These are phyloP conservation scores for Onygenales sp. DNA, from an alignment of 2,329 filamentous ascomycete genomes.

Conservation along the genomic window DNA sequence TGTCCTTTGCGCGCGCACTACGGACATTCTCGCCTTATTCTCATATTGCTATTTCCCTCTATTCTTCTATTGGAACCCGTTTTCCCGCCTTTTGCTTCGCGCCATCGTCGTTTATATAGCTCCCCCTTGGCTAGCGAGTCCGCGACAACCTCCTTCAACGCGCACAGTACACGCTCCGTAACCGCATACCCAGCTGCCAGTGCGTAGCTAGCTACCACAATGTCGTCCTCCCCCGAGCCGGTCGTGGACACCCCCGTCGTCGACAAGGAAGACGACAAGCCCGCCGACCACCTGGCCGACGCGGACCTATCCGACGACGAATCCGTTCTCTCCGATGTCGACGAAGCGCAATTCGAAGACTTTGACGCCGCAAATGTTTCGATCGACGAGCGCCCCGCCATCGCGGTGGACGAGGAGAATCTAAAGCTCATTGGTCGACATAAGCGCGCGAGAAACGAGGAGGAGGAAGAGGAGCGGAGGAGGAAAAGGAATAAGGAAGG, in stretches of 20 bases:
- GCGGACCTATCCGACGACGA: slow-evolving; percentile 48
- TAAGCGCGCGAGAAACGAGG: slow-evolving; percentile 55
- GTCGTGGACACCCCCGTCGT: slow-evolving; percentile 7
- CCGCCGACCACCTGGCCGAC: slow-evolving; percentile 21
- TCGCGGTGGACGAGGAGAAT: slow-evolving; percentile 53
- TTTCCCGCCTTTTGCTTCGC: not conserved
- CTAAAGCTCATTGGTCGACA: slow-evolving; percentile 52
- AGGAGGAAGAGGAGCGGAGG: slow-evolving; percentile 53
- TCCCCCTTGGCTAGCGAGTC: too few relatives aligned
- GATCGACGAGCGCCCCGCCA: slow-evolving; percentile 49
- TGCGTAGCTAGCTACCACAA: slow-evolving; percentile 10
- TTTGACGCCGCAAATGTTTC: slow-evolving; percentile 53
- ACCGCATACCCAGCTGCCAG: too few relatives aligned
- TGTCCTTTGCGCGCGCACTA: too few relatives aligned
- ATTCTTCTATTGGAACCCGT: slow-evolving; percentile 8
- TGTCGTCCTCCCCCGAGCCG: slow-evolving; percentile 32
- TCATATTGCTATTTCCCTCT: not conserved
- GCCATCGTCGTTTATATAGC: too few relatives aligned
- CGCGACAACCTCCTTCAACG: too few relatives aligned
- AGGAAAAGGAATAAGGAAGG: slow-evolving; percentile 57
- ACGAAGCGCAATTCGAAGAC: slow-evolving; percentile 56
- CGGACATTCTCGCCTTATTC: not conserved
- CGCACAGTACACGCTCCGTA: too few relatives aligned
- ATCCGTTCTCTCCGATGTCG: slow-evolving; percentile 54
- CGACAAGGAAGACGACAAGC: slow-evolving; percentile 10